A percentile compares a stretch with the other conserved stretches of the same genome.
Evolutionary conservation across 176 grass and related monocot genomes (phyloP).

Genomic region (Rhipidocladum racemiflorum): DNA sequence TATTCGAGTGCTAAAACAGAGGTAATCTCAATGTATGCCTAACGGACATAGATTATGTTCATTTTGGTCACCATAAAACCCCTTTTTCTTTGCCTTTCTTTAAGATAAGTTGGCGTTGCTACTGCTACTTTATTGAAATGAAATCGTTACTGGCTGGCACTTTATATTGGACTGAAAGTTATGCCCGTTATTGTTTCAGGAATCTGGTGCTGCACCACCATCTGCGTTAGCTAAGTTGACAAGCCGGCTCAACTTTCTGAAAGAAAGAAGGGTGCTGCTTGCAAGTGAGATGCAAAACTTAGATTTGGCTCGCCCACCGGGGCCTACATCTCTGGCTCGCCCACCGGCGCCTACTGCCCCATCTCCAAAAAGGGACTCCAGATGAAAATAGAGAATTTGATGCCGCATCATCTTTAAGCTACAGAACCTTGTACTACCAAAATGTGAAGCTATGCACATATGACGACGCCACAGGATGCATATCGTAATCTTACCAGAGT

Average conservation of each 20-base stretch:
- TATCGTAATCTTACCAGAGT: conserved; percentile 3
- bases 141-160: background rate
- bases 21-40: conserved; percentile 38
- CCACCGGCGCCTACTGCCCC: conserved; percentile 16
- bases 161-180: conserved; percentile 26
- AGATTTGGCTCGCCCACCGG: conserved; percentile 41
- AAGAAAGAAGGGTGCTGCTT: conserved; percentile 75
- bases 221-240: conserved; percentile 71
- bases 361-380: conserved; percentile 29
- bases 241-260: conserved; percentile 80
- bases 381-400: conserved; percentile 19
- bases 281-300: conserved; percentile 66
- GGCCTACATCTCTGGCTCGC: conserved; percentile 36
- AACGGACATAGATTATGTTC: background rate
- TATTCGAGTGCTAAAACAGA: conserved; percentile 44
- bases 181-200: conserved; percentile 47
- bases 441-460: conserved; percentile 12
- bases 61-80: conserved; percentile 12
- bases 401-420: background rate
- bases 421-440: background rate
- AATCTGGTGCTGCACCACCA: conserved; percentile 47
- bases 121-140: background rate
- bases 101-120: conserved; percentile 1
- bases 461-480: background rate
- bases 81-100: background rate